Percentiles rank a stretch among this genome's conserved stretches.
phyloP scores from a whole-genome alignment of 1,284 basidiomycete species.

The Leccinum fuscescens region DNA sequence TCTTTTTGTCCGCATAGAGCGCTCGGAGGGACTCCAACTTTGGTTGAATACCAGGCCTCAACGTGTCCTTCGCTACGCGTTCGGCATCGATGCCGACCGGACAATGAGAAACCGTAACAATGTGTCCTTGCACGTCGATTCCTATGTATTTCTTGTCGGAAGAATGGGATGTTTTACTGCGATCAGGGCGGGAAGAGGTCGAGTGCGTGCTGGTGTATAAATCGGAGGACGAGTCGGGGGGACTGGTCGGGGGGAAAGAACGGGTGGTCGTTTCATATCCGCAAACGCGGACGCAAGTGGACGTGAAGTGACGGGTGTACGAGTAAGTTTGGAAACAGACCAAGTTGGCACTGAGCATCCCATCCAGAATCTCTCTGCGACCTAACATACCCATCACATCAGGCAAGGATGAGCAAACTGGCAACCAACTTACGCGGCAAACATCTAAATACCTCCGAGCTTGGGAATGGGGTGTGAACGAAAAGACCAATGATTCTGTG shows the following conservation, averaged over 20 bases:
- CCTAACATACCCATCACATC: constrained; percentile 36
- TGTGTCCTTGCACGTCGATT: constrained; percentile 88
- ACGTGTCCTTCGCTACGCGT: constrained; percentile 82
- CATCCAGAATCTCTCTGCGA: constrained; percentile 91
- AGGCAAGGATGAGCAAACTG: background rate
- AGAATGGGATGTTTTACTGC: constrained; percentile 20
- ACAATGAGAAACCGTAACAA: constrained; percentile 85
- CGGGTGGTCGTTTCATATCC: constrained; percentile 86
- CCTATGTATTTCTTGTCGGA: constrained; percentile 44
- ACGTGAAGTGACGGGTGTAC: constrained; percentile 94
- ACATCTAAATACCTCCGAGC: constrained; percentile 94
- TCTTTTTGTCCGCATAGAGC: constrained; percentile 96
- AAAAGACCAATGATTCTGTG: constrained; percentile 89
- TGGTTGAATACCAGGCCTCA: constrained; percentile 80
- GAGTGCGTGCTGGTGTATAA: constrained; percentile 1
- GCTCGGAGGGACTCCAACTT: constrained; percentile 84
- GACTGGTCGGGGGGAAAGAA: constrained; percentile 35
- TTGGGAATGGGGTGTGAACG: constrained; percentile 97
- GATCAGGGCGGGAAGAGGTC: constrained; percentile 34
- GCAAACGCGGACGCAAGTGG: constrained; percentile 93
- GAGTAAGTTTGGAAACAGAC: constrained; percentile 98
- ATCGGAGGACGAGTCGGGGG: constrained; percentile 17
- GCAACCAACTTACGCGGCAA: constrained; percentile 64
- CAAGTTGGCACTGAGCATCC: constrained; percentile 96
- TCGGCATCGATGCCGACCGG: constrained; percentile 98